A percentile compares a stretch with the other conserved stretches of the same genome.
These are phyloP conservation scores for Metroxylon sagu DNA, from an alignment of 176 grass and related monocot genomes.

Conservation along the genomic window DNA sequence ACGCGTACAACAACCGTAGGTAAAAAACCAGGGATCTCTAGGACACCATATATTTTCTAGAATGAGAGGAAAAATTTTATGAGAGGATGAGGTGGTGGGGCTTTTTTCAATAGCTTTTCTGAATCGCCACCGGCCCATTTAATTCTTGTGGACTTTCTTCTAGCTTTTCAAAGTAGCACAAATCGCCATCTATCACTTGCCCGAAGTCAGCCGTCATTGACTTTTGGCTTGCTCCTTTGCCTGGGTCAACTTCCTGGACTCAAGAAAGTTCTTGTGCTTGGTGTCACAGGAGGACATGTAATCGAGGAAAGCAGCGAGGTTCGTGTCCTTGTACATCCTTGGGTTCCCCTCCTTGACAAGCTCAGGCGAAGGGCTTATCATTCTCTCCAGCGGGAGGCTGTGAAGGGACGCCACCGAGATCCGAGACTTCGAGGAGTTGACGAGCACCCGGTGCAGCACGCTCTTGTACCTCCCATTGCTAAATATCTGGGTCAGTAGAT, in stretches of 20 bases:
- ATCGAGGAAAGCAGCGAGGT: conserved; percentile 70
- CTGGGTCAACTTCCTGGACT: conserved; percentile 53
- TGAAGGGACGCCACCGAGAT: conserved; percentile 86
- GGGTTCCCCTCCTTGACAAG: conserved; percentile 31
- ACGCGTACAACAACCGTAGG: no score
- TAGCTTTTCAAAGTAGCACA: no score
- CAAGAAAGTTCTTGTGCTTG: conserved; percentile 82
- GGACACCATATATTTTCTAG: no score
- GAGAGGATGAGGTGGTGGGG: no score
- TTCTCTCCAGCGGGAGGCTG: conserved; percentile 42
- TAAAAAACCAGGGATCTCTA: no score
- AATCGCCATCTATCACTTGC: no score
- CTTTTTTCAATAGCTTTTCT: no score
- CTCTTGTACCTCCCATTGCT: conserved; percentile 87
- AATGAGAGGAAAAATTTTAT: no score
- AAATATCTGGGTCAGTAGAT: conserved; percentile 41
- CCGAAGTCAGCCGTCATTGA: no score
- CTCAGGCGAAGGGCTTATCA: conserved; percentile 43
- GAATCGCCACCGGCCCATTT: no score
- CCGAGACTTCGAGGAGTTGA: conserved; percentile 43
- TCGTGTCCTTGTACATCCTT: conserved; percentile 66
- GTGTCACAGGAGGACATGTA: conserved; percentile 52
- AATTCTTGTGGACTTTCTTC: no score
- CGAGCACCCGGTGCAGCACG: conserved; percentile 70
- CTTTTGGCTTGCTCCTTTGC: no score